Base-by-base conservation (phyloP, 1,284 basidiomycete species). In the Marasmius oreades region DNA sequence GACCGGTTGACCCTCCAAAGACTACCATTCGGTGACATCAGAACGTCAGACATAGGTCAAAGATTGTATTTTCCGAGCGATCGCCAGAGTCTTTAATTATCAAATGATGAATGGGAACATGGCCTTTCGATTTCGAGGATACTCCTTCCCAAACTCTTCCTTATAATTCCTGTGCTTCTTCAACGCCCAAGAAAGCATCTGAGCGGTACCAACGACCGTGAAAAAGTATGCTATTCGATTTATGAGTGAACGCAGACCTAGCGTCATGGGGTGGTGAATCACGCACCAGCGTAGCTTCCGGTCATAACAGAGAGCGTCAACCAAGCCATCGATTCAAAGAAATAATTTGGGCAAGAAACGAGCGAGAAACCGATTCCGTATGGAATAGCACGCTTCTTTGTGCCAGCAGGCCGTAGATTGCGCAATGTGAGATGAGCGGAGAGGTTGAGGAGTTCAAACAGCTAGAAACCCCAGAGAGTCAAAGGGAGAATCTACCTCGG, bases 131-230 rank as follows among this genome's bases (percentile, higher is more conserved):
- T 71, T 71, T 58, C 76, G 78, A 0, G 93, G 93, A 68, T 93
- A 95, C 61, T 89, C 84, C 63, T 85, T 86, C 37, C 93, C 92
- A 66, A 98, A 98, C 72, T 98, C 95, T 69, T 89, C 93, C 78
- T 88, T 93, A 77, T 99, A 99, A 59, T 82, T 81, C 59, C 75
- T 78, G 69, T 98, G 95, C 77, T 98, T 99, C 78, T 95, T 95
- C 46, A 84, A 67, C 11, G 96, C 95, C 97, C 96, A 99, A 11
- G 84, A 64, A 23, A 78, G 76, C 94, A 98, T 98, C 64, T 89
- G 88, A 39, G 66, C 82, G 0, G 79, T 77, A 2, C 84, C 82
- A 51, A 93, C 82, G 18, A 77, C 74, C 46, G 87, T 73, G 73
- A 98, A 99, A 26, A 90, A 65, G 63, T 80, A 83, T 23, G 88